Percentiles rank a stretch among this genome's conserved stretches.
These are phyloP conservation scores for Aspergillus transmontanensis DNA, from an alignment of 2,329 filamentous ascomycete species.

Conservation along the genomic window DNA sequence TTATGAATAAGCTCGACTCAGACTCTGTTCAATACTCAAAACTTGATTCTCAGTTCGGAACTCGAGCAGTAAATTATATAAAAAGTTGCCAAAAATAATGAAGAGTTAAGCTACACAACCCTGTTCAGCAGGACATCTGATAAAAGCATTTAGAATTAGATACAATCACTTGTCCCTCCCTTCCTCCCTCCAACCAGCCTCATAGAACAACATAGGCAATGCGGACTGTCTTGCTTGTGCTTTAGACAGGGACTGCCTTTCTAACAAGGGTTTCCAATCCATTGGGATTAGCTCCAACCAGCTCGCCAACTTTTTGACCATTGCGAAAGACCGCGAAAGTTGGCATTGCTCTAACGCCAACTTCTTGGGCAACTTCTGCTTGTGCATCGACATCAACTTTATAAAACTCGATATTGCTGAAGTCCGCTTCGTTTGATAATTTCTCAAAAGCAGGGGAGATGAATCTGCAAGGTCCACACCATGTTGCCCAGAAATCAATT, in stretches of 20 bases:
- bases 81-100: neutral
- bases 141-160: neutral
- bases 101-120: neutral
- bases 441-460: no score
- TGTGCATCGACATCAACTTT: no score
- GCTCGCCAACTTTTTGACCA: rapidly evolving
- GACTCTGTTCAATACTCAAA: neutral
- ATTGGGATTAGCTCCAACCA: no score
- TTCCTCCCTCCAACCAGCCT: rapidly evolving
- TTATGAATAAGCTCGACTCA: neutral
- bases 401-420: rapidly evolving
- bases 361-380: no score
- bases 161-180: neutral
- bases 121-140: neutral
- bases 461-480: no score
- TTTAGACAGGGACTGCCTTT: no score
- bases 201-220: no score
- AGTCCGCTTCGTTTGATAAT: rapidly evolving
- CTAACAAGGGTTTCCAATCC: rapidly evolving
- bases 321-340: no score
- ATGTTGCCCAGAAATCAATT: no score
- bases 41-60: neutral
- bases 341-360: no score
- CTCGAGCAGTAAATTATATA: neutral
- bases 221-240: no score